Evolutionary conservation across 176 grass and related monocot genomes (phyloP).

Genomic region (Urochloa ruziziensis): DNA sequence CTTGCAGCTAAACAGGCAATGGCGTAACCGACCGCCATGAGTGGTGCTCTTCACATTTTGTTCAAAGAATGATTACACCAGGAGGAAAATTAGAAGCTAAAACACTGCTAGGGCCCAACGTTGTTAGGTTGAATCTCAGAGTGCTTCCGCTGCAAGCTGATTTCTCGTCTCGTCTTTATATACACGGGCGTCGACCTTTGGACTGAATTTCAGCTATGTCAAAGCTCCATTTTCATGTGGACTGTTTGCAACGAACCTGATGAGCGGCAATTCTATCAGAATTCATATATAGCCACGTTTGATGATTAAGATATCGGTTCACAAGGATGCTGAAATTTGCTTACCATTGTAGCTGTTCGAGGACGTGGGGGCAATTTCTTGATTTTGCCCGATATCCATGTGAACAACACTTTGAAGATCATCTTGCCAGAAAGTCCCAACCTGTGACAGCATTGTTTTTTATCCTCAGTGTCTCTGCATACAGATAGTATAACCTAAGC

Average conservation of each 20-base stretch:
- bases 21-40: background rate
- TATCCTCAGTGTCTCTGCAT: background rate
- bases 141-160: conserved; percentile 37
- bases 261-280: conserved; percentile 3
- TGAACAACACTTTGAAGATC: conserved; percentile 86
- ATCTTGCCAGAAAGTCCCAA: conserved; percentile 85
- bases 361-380: conserved; percentile 63
- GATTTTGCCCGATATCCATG: conserved; percentile 79
- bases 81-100: conserved; percentile 47
- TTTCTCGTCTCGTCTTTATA: conserved; percentile 59
- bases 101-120: conserved; percentile 57
- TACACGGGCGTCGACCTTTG: conserved; percentile 55
- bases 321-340: background rate
- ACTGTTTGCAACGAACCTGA: conserved; percentile 74
- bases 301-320: background rate
- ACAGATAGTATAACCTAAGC: background rate
- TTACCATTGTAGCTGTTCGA: conserved; percentile 73
- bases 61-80: conserved; percentile 78
- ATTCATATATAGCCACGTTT: background rate
- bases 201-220: conserved; percentile 24
- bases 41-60: conserved; percentile 14
- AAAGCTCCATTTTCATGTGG: conserved; percentile 98
- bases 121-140: conserved; percentile 84
- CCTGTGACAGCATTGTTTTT: conserved; percentile 33
- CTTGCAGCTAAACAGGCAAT: conserved; percentile 30